Conservation (phyloP, 352 stramenopile genomes). For the Hyaloperonospora brassicae region DNA sequence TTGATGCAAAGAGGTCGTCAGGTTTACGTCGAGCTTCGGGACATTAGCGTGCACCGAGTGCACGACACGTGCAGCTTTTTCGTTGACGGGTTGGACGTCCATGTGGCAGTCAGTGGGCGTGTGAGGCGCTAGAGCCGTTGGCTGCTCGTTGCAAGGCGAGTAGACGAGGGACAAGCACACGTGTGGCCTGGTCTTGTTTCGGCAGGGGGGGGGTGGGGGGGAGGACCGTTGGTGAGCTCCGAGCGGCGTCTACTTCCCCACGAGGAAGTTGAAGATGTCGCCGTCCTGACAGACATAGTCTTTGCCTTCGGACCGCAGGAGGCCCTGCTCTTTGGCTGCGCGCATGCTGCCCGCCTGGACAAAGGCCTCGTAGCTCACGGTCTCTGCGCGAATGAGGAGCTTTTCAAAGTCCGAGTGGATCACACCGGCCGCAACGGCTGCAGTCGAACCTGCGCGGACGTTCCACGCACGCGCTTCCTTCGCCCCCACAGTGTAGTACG, state of each 20-base stretch:
- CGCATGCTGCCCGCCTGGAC: slow-evolving; percentile 89
- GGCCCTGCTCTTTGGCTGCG: slow-evolving; percentile 89
- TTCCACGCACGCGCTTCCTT: slow-evolving; percentile 83
- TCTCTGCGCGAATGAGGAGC: slow-evolving; percentile 88
- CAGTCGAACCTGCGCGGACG: slow-evolving; percentile 65
- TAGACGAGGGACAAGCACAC: too few relatives aligned
- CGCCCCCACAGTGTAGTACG: slow-evolving; percentile 93
- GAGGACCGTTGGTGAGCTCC: not conserved
- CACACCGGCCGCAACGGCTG: slow-evolving; percentile 57
- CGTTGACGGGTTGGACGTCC: too few relatives aligned
- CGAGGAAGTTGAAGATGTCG: slow-evolving; percentile 97
- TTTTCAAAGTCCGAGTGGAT: slow-evolving; percentile 88
- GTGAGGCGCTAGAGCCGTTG: too few relatives aligned
- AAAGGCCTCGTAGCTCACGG: slow-evolving; percentile 95
- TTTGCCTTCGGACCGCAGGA: slow-evolving; percentile 94
- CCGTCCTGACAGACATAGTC: slow-evolving; percentile 97
- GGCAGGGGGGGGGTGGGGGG: too few relatives aligned
- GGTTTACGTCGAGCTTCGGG: too few relatives aligned
- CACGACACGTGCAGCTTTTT: too few relatives aligned
- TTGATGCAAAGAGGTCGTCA: too few relatives aligned
- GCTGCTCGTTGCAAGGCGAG: too few relatives aligned
- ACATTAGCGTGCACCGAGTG: too few relatives aligned
- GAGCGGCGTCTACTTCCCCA: slow-evolving; percentile 43
- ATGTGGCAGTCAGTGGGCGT: too few relatives aligned
- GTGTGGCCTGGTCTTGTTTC: too few relatives aligned